Base-by-base conservation (phyloP, 106 monocot species). In the Amphibolis antarctica region DNA sequence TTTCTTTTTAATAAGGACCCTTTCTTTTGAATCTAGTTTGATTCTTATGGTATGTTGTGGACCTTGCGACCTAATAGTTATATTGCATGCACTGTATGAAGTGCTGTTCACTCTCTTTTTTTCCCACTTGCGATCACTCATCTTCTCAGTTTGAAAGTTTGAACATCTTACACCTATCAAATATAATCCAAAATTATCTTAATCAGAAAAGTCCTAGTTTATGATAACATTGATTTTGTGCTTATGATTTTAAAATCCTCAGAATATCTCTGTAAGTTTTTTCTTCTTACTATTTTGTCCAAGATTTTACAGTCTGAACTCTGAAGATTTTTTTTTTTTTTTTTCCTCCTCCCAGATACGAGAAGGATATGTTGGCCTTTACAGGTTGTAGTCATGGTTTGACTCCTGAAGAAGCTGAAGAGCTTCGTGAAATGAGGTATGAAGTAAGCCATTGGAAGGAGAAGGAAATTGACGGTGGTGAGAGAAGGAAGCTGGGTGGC, bases 351-450 rank as follows among this genome's bases (percentile, higher is more conserved):
- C 75, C 47, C 76, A 86, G 91, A 64, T 92, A 83, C 67, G 91
- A 92, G 53, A 86, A 92, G 60, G 91, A 86, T 74, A 91, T 86
- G 91, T 74, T 86, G 24, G 83, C 91, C 31, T 92, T 86, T 74
- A 92, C 86, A 12, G 86, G 86, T 31, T 92, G 91, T 54, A 77
- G 72, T 55, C 77, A 92, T 62, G 81, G 66, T 76, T 77, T 92
- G 79, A 92, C 86, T 53, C 65, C 66, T 60, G 76, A 81, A 57
- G 86, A 92, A 77, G 80, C 62, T 17, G 79, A 83, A 28, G 83
- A 81, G 43, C 75, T 92, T 63, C 83, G 74, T 42, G 70, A 70
- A 68, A 86, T 92, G 92, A 86, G 86, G 43, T 84, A 86, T 73
- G 77, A 81, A 22, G 81, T 86, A 46, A 69, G 69, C 69, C 92